phyloP scores from a whole-genome alignment of 768 basidiomycete genomes.

The Collybia sordida region DNA sequence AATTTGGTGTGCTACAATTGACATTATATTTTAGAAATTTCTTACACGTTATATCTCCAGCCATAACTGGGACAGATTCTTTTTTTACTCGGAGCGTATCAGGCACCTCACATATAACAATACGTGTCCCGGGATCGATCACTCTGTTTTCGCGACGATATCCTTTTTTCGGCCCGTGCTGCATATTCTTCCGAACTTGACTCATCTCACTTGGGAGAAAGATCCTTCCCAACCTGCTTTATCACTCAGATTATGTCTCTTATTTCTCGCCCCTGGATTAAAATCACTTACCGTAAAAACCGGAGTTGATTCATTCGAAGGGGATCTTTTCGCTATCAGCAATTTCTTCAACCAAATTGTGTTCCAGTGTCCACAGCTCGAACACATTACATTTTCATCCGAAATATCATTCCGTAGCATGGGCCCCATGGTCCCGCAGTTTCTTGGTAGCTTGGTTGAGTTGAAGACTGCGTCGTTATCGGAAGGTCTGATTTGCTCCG shows the following conservation, averaged over 20 bases:
- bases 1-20: too few species aligned
- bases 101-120: slow-evolving; percentile 19
- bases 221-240: slow-evolving; percentile 5
- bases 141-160: slow-evolving; percentile 7
- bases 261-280: slow-evolving; percentile 10
- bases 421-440: slow-evolving; percentile 8
- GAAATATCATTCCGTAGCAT: slow-evolving; percentile 8
- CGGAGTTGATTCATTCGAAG: slow-evolving; percentile 1
- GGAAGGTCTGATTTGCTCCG: slow-evolving; percentile 8
- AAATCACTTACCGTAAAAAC: slow-evolving; percentile 11
- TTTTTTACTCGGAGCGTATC: slow-evolving; percentile 19
- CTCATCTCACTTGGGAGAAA: slow-evolving; percentile 13
- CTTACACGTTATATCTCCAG: not conserved
- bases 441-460: slow-evolving; percentile 14
- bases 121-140: slow-evolving; percentile 1
- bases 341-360: slow-evolving; percentile 13
- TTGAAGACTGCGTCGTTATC: slow-evolving; percentile 4
- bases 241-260: slow-evolving; percentile 10
- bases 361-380: slow-evolving; percentile 7
- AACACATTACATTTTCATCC: slow-evolving; percentile 8
- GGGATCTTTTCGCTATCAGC: slow-evolving; percentile 11
- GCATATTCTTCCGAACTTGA: slow-evolving; percentile 14
- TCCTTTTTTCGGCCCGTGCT: slow-evolving; percentile 10
- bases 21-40: too few species aligned
- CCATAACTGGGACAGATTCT: slow-evolving; percentile 18